Evolutionary conservation across 139 green algal species (phyloP), one percentile per base, ranked within the genome.

Genomic region (Picochlorum costavermella): DNA sequence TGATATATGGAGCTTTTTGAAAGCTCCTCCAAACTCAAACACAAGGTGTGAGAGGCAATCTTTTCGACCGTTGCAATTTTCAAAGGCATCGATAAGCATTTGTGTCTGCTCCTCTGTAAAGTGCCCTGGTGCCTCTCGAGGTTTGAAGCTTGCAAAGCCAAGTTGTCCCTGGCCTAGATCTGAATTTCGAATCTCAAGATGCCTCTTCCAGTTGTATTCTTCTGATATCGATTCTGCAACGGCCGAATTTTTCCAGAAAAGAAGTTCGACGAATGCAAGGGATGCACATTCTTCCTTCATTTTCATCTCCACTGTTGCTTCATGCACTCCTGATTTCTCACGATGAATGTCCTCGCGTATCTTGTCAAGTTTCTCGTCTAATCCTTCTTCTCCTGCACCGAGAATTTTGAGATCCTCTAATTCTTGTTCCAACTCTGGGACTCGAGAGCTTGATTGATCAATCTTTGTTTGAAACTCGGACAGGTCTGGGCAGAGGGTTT

Each of bases 181-280:
- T 25, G 36, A 44, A 8, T 44, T 43, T n/a, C 29, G 43, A 12
- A 46, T 68, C 29, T 31, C 59, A 36, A 53, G 5, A 29, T 8
- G 55, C 40, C 5, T 76, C 63, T 43, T 31, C 78, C 78, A 84
- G 26, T 78, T 67, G 75, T 94, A 94, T 36, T 84, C 76, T 25
- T 86, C 61, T 11, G 68, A 61, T 6, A 94, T 73, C 13, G 79
- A 63, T 29, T 82, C 73, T 13, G 73, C 62, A 17, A 63, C 68
- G 0, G n/a, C 40, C 2, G 73, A 46, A 36, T 65, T 73, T 55
- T 86, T 90, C 87, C 87, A 94, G 56, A 94, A 92, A 74, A 94
- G 63, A 29, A 94, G 51, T 67, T 94, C 87, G 30, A 92, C 44
- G 31, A 85, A 83, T 46, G 86, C 53, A 64, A 87, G 81, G 36